Conservation (phyloP, 306 rosid species). For the Prunus davidiana region DNA sequence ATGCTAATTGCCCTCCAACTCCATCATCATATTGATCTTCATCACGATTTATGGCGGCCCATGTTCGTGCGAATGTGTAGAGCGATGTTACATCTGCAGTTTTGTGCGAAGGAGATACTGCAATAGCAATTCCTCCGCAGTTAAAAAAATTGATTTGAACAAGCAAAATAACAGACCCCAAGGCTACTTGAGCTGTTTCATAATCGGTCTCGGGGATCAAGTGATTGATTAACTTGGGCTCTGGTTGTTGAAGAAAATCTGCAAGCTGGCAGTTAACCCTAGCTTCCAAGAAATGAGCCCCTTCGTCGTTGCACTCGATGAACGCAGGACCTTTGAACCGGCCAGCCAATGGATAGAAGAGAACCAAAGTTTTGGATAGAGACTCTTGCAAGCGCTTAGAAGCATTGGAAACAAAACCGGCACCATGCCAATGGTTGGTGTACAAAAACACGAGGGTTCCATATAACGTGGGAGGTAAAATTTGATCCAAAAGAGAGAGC, state of each 20-base stretch:
- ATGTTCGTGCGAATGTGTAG: neutral
- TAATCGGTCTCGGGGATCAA: neutral
- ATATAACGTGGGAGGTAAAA: neutral
- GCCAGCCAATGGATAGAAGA: neutral
- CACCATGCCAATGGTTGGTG: neutral
- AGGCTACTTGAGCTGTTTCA: neutral
- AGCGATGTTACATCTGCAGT: neutral
- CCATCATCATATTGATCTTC: neutral
- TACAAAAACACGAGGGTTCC: neutral
- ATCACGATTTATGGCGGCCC: neutral
- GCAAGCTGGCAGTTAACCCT: neutral
- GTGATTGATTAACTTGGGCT: neutral
- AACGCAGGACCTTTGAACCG: neutral
- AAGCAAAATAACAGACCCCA: neutral
- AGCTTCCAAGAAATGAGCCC: neutral
- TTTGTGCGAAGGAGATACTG: neutral
- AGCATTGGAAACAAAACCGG: neutral
- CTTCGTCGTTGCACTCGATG: conserved; percentile 5
- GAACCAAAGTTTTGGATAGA: neutral
- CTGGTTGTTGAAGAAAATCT: neutral
- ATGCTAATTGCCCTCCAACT: neutral
- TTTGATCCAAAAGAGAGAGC: neutral
- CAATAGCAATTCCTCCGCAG: neutral
- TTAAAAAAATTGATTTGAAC: neutral
- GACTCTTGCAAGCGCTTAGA: neutral